Percentiles rank a stretch among this genome's conserved stretches.
phyloP scores from a whole-genome alignment of 2,329 filamentous ascomycete species.

The Hypoxylon sp. region DNA sequence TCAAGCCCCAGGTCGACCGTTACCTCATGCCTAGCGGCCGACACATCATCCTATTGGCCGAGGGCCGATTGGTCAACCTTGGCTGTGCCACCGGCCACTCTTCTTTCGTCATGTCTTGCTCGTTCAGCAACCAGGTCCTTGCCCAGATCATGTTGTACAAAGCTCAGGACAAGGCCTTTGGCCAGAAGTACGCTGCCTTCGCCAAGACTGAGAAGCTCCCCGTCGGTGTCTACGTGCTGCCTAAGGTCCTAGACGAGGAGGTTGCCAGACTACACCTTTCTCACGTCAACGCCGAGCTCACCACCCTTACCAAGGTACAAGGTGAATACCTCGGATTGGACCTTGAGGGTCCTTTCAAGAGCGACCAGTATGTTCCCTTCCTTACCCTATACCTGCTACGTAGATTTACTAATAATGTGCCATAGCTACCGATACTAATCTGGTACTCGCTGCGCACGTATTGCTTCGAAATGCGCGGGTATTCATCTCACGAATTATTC shows the following conservation, averaged over 20 bases:
- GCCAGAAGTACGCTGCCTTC: slow-evolving; percentile 96
- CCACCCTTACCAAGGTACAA: slow-evolving; percentile 85
- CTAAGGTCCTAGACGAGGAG: slow-evolving; percentile 99
- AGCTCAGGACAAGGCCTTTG: slow-evolving; percentile 86
- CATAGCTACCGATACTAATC: slow-evolving; percentile 75
- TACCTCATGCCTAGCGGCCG: slow-evolving; percentile 93
- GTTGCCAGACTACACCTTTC: slow-evolving; percentile 92
- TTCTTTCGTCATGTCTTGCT: slow-evolving; percentile 99
- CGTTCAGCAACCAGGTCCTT: slow-evolving; percentile 99
- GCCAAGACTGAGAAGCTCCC: slow-evolving; percentile 91
- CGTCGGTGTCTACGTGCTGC: slow-evolving; percentile 93
- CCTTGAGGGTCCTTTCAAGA: slow-evolving; percentile 93
- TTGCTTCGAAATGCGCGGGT: slow-evolving; percentile 29
- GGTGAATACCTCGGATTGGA: slow-evolving; percentile 93
- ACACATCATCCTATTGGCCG: slow-evolving; percentile 97
- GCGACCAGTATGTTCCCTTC: slow-evolving; percentile 76
- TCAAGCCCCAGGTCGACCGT: slow-evolving; percentile 99
- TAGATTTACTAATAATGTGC: slow-evolving; percentile 47
- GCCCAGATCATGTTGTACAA: slow-evolving; percentile 99
- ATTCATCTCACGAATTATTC: slow-evolving; percentile 26
- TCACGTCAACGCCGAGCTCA: slow-evolving; percentile 95
- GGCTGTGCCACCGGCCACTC: slow-evolving; percentile 99
- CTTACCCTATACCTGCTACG: neutral
- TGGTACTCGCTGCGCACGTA: slow-evolving; percentile 44
- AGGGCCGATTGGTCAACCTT: slow-evolving; percentile 99